These are phyloP conservation scores for Mycena galopus DNA, from an alignment of 768 basidiomycete species.

Conservation along the genomic window DNA sequence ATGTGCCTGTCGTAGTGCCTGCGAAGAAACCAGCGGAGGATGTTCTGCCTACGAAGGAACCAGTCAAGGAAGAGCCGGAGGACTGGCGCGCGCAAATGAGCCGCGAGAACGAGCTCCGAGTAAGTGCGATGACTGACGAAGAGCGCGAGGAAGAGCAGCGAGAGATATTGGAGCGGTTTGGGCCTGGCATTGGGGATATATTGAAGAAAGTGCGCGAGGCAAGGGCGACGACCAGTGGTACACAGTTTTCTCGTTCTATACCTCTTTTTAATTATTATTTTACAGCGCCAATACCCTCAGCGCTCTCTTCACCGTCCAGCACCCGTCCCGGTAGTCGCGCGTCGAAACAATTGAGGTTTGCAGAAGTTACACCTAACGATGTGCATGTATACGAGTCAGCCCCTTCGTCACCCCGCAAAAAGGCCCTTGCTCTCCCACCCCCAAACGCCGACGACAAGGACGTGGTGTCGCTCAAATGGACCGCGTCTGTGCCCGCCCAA, in stretches of 20 bases:
- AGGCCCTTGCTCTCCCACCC: constrained; percentile 70
- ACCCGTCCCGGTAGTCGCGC: constrained; percentile 73
- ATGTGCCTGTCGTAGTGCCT: constrained; percentile 46
- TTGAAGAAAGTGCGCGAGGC: constrained; percentile 67
- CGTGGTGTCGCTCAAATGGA: constrained; percentile 54
- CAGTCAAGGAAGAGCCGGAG: constrained; percentile 38
- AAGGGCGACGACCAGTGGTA: constrained; percentile 53
- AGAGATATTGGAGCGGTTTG: constrained; percentile 81
- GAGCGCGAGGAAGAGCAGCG: constrained; percentile 75
- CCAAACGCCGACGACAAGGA: constrained; percentile 51
- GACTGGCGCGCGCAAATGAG: constrained; percentile 71
- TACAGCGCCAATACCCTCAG: constrained; percentile 57
- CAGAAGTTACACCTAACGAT: constrained; percentile 79
- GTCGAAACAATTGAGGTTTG: constrained; percentile 77
- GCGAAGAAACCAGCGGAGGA: constrained; percentile 1
- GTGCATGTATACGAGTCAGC: constrained; percentile 88
- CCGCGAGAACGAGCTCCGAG: constrained; percentile 72
- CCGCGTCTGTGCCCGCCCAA: background rate
- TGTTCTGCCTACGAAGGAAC: too few species aligned
- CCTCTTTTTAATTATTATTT: constrained; percentile 34
- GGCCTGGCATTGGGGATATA: constrained; percentile 72
- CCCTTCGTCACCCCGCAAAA: constrained; percentile 79
- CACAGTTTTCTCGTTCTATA: background rate
- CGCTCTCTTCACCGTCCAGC: constrained; percentile 54
- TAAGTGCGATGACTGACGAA: constrained; percentile 78